phyloP scores from a whole-genome alignment of 78 protist genomes.

The Diacronema lutheri region DNA sequence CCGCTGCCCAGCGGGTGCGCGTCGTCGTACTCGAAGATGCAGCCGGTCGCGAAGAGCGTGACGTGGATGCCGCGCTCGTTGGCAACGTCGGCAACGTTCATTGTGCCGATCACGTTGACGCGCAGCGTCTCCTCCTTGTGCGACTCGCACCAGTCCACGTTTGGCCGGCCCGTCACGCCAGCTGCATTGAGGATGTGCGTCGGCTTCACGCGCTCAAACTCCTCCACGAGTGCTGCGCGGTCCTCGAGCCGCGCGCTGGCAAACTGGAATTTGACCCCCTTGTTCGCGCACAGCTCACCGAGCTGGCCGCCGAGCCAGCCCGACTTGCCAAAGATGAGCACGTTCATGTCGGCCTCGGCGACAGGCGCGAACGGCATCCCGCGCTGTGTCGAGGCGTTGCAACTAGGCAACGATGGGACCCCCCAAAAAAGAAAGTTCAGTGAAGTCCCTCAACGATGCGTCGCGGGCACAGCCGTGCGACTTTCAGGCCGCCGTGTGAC shows the following conservation, averaged over 20 bases:
- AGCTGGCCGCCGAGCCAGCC: constrained; percentile 51
- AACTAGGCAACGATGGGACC: too few relatives aligned
- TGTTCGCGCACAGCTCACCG: neutral
- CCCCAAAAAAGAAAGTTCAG: too few relatives aligned
- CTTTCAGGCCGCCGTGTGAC: too few relatives aligned
- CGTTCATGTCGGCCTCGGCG: neutral
- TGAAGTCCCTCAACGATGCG: too few relatives aligned
- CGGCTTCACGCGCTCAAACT: constrained; percentile 65
- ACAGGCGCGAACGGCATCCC: too few relatives aligned
- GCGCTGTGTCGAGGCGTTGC: too few relatives aligned
- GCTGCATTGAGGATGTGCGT: constrained; percentile 67
- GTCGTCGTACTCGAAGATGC: constrained; percentile 84
- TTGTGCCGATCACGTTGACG: constrained; percentile 69
- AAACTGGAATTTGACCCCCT: neutral
- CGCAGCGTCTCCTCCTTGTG: constrained; percentile 58
- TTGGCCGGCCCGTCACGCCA: constrained; percentile 81
- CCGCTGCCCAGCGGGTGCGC: constrained; percentile 47
- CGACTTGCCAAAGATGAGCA: constrained; percentile 46
- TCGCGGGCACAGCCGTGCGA: too few relatives aligned
- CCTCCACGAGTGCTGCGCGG: constrained; percentile 31
- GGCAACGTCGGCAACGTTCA: constrained; percentile 58
- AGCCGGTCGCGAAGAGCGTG: constrained; percentile 85
- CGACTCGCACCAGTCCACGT: constrained; percentile 86
- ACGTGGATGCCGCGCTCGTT: constrained; percentile 52
- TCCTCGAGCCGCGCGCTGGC: constrained; percentile 33